Evolutionary conservation across 345 rosid genomes (phyloP).

Genomic region (Gossypium thurberi): DNA sequence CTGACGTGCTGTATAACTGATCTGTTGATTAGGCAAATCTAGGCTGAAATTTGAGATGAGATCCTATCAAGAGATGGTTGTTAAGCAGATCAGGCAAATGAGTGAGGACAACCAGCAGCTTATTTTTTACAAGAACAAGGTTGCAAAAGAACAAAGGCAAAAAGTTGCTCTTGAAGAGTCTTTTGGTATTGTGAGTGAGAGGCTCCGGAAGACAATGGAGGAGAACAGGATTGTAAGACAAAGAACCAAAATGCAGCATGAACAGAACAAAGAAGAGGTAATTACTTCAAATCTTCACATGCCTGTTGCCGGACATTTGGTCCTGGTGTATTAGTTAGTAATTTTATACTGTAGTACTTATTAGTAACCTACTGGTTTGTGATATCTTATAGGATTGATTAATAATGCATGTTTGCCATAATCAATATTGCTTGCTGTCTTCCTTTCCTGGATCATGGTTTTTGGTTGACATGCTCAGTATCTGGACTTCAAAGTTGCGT

Average conservation of each 20-base stretch:
- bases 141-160: slow-evolving; percentile 34
- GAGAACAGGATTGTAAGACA: slow-evolving; percentile 66
- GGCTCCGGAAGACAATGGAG: slow-evolving; percentile 54
- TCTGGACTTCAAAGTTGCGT: neutral
- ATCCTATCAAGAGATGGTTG: slow-evolving; percentile 76
- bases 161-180: slow-evolving; percentile 50
- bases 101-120: slow-evolving; percentile 82
- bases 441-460: neutral
- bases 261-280: slow-evolving; percentile 80
- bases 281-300: neutral
- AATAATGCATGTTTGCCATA: neutral
- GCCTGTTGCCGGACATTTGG: neutral
- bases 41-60: slow-evolving; percentile 67
- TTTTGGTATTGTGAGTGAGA: slow-evolving; percentile 44
- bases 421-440: neutral
- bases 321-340: neutral
- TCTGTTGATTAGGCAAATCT: slow-evolving; percentile 43
- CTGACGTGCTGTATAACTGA: neutral
- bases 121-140: slow-evolving; percentile 42
- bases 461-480: neutral
- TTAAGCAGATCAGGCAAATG: slow-evolving; percentile 55
- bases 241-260: slow-evolving; percentile 68
- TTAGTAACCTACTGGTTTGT: neutral
- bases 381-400: neutral
- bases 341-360: neutral